Base-by-base conservation (phyloP, 495 filamentous ascomycete genomes). In the Trichodelitschia bisporula region DNA sequence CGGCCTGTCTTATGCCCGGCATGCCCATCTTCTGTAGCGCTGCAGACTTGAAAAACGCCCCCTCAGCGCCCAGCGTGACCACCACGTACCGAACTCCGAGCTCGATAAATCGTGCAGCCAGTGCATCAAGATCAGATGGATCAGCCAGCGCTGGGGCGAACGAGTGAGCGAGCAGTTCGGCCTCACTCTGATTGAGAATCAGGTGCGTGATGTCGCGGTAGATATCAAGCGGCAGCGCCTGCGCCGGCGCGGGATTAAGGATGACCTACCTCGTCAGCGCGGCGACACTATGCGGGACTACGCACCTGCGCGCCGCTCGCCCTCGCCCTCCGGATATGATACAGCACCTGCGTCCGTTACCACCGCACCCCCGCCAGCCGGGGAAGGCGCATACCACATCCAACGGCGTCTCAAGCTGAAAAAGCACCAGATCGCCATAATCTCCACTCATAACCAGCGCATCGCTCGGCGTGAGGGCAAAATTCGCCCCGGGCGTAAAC, bases 161-260 rank as follows among this genome's bases (percentile, higher is more conserved):
- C 6, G 64, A 39, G 38, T 61, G 59, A 4, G 60, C 63, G 36
- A 92, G 57, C 16, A 82, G 57, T 10, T 69, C 64, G 0, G 83
- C 77, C 50, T 97, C 86, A 0, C 73, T 82, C 53, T 97, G 83
- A 43, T 97, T 93, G 35, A 93, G 58, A 21, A 93, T 64, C 23
- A 93, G 49, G 37, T 90, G 77, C 10, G 65, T 64, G n/a, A 93
- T 56, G 2, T 62, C 65, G 1, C 35, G 28, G 44, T 75, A 86
- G 14, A 61, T 70, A n/a, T 62, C 60, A 3, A 57, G 55, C 0
- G 79, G 79, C 2, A 93, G 41, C 2, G 52, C 52, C 12, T 44
- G 41, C 9, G 63, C 61, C 19, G 70, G 61, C 5, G 83, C 86
- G 5, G 84, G 83, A 49, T 97, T 97, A 11, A 93, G 53, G 31